Evolutionary conservation across 202 grass and related monocot species (phyloP).

Genomic region (Brachypodium distachyon): DNA sequence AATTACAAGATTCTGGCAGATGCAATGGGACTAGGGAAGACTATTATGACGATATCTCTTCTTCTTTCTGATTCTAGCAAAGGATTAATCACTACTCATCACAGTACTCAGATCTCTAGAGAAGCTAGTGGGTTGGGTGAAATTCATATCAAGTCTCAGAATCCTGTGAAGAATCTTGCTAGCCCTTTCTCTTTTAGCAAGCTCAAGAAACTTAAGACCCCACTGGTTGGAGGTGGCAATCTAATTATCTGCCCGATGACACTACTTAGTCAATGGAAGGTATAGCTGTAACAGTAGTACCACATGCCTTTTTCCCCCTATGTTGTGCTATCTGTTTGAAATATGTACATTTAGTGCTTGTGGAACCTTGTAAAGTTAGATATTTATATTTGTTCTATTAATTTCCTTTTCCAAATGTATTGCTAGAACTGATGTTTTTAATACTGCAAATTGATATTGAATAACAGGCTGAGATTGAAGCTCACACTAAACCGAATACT

Average conservation of each 20-base stretch:
- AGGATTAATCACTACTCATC: slow-evolving; percentile 38
- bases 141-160: slow-evolving; percentile 21
- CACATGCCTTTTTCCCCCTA: slow-evolving; percentile 3
- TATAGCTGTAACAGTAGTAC: slow-evolving; percentile 22
- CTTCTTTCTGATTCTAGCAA: slow-evolving; percentile 74
- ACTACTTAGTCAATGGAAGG: slow-evolving; percentile 94
- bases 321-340: not conserved
- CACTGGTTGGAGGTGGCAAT: slow-evolving; percentile 64
- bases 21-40: slow-evolving; percentile 98
- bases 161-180: slow-evolving; percentile 55
- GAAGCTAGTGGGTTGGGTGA: slow-evolving; percentile 48
- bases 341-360: not conserved
- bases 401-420: slow-evolving; percentile 2
- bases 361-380: not conserved
- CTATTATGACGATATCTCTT: slow-evolving; percentile 97
- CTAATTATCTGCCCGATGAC: slow-evolving; percentile 96
- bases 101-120: slow-evolving; percentile 28
- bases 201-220: slow-evolving; percentile 53
- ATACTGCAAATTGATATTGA: slow-evolving; percentile 3
- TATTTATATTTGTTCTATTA: not conserved
- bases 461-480: slow-evolving; percentile 82
- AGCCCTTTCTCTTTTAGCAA: slow-evolving; percentile 70
- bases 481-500: slow-evolving; percentile 51
- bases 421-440: slow-evolving; percentile 12
- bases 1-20: slow-evolving; percentile 92